phyloP scores from a whole-genome alignment of 345 rosid species.

The Bruguiera sexangula region DNA sequence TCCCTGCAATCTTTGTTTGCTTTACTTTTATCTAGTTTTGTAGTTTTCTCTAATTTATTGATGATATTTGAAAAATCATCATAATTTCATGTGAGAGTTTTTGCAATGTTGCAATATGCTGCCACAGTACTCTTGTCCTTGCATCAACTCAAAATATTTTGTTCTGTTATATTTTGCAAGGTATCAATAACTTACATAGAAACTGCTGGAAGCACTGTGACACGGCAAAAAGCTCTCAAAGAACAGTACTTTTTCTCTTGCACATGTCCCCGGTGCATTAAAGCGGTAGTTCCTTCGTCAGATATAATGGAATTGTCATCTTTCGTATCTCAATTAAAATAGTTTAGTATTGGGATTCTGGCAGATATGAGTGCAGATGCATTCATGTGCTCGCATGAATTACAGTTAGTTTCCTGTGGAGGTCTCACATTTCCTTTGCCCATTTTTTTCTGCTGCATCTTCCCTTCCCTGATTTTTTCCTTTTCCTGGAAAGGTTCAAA shows the following conservation, averaged over 20 bases:
- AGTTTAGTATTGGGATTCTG: too few relatives aligned
- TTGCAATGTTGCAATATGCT: background rate
- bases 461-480: background rate
- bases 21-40: too few relatives aligned
- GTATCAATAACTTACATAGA: constrained; percentile 79
- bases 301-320: background rate
- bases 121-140: background rate
- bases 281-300: constrained; percentile 44
- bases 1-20: too few relatives aligned
- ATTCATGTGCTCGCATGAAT: too few relatives aligned
- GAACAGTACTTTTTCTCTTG: constrained; percentile 88
- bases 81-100: background rate
- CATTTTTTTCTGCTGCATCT: too few relatives aligned
- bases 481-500: background rate
- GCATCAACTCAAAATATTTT: constrained; percentile 4
- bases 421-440: too few relatives aligned
- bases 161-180: constrained; percentile 29
- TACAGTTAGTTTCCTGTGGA: too few relatives aligned
- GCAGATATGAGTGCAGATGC: too few relatives aligned
- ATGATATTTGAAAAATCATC: too few relatives aligned
- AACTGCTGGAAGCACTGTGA: constrained; percentile 85
- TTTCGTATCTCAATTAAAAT: background rate
- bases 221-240: constrained; percentile 79
- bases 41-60: too few relatives aligned
- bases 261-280: constrained; percentile 60